Evolutionary conservation across 2,329 filamentous ascomycete genomes (phyloP).

Genomic region (Penicillium sp.): DNA sequence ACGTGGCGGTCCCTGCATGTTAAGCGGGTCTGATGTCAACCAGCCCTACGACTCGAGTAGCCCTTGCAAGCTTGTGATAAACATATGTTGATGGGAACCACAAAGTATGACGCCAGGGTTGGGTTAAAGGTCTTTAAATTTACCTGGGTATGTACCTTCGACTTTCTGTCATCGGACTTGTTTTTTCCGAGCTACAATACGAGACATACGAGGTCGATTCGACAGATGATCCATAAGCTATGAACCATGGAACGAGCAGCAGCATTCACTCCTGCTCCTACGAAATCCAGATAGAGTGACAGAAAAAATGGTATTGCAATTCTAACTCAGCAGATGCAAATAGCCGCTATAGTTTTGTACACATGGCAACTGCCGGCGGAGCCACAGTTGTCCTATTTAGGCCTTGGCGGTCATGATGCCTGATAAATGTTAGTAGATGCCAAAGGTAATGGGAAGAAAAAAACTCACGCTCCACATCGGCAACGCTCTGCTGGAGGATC

Average conservation of each 20-base stretch:
- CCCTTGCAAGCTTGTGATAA: background rate
- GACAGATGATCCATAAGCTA: background rate
- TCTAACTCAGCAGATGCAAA: conserved; percentile 39
- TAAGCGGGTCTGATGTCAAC: conserved; percentile 1
- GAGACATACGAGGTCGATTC: background rate
- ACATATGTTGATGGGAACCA: background rate
- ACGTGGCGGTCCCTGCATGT: background rate
- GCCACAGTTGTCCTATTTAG: conserved; percentile 36
- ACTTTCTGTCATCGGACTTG: background rate
- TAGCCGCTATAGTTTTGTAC: conserved; percentile 43
- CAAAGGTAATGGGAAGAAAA: background rate
- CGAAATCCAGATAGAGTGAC: background rate
- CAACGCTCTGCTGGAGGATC: conserved; percentile 94
- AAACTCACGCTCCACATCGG: conserved; percentile 90
- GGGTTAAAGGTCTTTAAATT: no score
- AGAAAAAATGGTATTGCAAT: conserved; percentile 38
- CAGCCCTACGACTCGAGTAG: background rate
- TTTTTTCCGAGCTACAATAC: background rate
- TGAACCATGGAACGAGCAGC: background rate
- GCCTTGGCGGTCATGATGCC: conserved; percentile 44
- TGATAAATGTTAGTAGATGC: conserved; percentile 21
- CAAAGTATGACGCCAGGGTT: background rate
- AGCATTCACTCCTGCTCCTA: background rate
- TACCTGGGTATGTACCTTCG: background rate
- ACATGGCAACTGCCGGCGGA: conserved; percentile 35